phyloP scores from a whole-genome alignment of 2,329 filamentous ascomycete genomes.

The Mycosphaerella arachidis region DNA sequence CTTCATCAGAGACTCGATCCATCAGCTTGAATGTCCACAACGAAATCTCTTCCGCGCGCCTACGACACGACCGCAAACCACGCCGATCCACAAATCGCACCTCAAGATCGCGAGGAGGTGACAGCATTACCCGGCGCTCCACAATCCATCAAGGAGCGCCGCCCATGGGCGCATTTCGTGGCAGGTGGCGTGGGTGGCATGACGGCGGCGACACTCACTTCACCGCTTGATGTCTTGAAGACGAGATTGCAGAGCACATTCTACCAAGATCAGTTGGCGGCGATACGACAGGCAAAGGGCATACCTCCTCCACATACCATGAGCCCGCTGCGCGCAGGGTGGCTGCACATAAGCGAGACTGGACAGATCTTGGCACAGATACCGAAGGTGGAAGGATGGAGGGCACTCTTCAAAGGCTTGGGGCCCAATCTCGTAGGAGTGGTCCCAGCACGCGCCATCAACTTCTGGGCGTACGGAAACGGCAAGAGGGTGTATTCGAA shows the following conservation, averaged over 20 bases:
- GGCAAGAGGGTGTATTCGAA: slow-evolving; percentile 77
- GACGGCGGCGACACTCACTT: slow-evolving; percentile 87
- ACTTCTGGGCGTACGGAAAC: slow-evolving; percentile 91
- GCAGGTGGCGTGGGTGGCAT: slow-evolving; percentile 88
- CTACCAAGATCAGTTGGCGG: slow-evolving; percentile 77
- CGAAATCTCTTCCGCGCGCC: background rate
- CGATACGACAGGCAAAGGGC: slow-evolving; percentile 58
- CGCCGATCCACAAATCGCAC: slow-evolving; percentile 10
- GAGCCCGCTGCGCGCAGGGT: slow-evolving; percentile 60
- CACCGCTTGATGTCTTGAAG: slow-evolving; percentile 88
- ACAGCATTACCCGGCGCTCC: slow-evolving; percentile 8
- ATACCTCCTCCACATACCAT: slow-evolving; percentile 53
- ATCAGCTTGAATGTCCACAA: background rate
- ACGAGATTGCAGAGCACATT: slow-evolving; percentile 92
- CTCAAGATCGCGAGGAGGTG: slow-evolving; percentile 15
- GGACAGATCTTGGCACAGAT: slow-evolving; percentile 79
- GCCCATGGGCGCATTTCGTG: slow-evolving; percentile 88
- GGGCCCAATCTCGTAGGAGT: slow-evolving; percentile 87
- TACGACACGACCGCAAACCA: slow-evolving; percentile 3
- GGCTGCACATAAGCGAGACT: slow-evolving; percentile 78
- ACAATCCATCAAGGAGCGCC: slow-evolving; percentile 38
- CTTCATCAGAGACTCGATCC: no score
- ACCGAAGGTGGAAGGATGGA: slow-evolving; percentile 73
- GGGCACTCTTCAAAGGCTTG: slow-evolving; percentile 87
- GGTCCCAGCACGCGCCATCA: slow-evolving; percentile 83